Conservation (phyloP, 2,329 filamentous ascomycete species). For the Fusarium sp. region DNA sequence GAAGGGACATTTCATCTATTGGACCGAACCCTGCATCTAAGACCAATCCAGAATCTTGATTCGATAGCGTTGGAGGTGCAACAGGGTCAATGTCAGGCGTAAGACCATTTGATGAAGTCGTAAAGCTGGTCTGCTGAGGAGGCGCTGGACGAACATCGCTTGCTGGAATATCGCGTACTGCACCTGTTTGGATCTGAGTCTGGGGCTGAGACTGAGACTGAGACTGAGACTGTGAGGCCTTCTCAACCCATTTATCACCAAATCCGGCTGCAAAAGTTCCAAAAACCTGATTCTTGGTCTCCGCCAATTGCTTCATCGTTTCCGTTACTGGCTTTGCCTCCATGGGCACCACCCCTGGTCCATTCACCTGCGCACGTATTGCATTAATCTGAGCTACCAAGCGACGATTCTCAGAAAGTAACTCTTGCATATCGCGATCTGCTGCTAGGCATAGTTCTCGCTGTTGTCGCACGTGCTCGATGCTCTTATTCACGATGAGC, state of each 20-base stretch:
- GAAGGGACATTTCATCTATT: neutral
- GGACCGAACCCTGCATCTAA: neutral
- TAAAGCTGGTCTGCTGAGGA: neutral
- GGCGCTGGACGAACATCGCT: neutral
- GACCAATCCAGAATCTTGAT: neutral
- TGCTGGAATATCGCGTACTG: rapidly evolving
- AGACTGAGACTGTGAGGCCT: neutral
- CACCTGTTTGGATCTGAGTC: neutral
- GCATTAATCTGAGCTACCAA: constrained; percentile 9
- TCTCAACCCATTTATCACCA: constrained; percentile 10
- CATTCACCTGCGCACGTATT: constrained; percentile 7
- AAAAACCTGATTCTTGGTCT: constrained; percentile 15
- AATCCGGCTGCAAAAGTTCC: constrained; percentile 2
- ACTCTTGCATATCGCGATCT: constrained; percentile 3
- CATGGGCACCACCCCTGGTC: neutral
- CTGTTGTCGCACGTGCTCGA: constrained; percentile 16
- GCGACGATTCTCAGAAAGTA: neutral
- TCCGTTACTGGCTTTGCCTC: constrained; percentile 6
- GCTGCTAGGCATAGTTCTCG: neutral
- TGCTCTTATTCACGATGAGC: constrained; percentile 20
- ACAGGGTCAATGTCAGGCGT: neutral
- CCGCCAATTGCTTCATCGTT: constrained; percentile 14
- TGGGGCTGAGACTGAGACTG: neutral
- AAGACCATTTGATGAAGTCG: neutral
- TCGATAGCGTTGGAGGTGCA: neutral